These are phyloP conservation scores for Clarireedia sp. DNA, from an alignment of 2,329 filamentous ascomycete genomes.

Conservation along the genomic window DNA sequence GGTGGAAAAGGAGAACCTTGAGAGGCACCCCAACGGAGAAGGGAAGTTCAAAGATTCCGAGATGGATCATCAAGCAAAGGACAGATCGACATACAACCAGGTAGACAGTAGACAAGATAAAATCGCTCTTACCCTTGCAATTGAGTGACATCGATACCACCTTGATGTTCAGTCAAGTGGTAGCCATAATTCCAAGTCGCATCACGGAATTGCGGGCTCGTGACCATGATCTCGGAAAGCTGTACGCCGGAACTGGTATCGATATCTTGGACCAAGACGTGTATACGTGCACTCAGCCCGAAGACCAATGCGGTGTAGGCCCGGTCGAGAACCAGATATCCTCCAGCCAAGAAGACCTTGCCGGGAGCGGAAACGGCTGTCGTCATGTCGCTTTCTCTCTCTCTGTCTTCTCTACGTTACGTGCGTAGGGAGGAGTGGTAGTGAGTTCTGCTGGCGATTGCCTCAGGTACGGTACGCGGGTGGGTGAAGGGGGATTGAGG, in stretches of 20 bases:
- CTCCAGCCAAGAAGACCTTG: conserved; percentile 90
- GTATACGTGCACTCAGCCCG: conserved; percentile 60
- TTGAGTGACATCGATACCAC: conserved; percentile 77
- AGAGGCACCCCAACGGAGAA: background rate
- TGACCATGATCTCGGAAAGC: conserved; percentile 68
- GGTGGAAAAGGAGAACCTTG: background rate
- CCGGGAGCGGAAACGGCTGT: conserved; percentile 74
- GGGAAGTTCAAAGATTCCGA: background rate
- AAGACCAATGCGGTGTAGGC: conserved; percentile 70
- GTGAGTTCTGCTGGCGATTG: too few species aligned
- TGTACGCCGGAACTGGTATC: conserved; percentile 55
- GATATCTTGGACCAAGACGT: conserved; percentile 51
- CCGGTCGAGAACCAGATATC: conserved; percentile 89
- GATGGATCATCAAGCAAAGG: background rate
- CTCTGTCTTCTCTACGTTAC: background rate
- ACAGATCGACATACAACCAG: conserved; percentile 3
- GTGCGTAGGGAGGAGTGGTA: background rate
- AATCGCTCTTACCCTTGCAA: conserved; percentile 57
- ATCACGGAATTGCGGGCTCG: conserved; percentile 82
- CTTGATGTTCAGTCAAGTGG: conserved; percentile 57
- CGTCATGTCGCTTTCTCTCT: conserved; percentile 8
- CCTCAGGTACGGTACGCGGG: too few species aligned
- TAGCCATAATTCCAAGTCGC: conserved; percentile 86
- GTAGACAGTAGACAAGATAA: conserved; percentile 9
- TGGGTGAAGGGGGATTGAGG: too few species aligned